Conservation (phyloP, 2,329 filamentous ascomycete species). For the Colletotrichum navitas region DNA sequence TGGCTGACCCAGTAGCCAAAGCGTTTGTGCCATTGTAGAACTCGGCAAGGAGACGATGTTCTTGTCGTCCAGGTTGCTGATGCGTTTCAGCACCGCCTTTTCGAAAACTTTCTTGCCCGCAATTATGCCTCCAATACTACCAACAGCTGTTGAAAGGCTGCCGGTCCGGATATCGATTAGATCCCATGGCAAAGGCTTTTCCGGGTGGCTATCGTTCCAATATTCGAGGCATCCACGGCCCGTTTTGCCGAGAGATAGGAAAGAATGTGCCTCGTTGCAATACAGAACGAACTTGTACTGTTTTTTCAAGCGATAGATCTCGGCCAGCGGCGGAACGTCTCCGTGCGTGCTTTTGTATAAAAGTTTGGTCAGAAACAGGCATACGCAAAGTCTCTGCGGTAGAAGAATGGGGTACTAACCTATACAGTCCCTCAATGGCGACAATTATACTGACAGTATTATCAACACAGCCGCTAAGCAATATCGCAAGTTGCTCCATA, state of each 20-base stretch:
- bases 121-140: slow-evolving; percentile 41
- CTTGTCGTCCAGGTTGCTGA: slow-evolving; percentile 4
- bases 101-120: slow-evolving; percentile 24
- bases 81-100: slow-evolving; percentile 7
- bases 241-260: slow-evolving; percentile 39
- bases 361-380: neutral
- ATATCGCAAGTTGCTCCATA: slow-evolving; percentile 26
- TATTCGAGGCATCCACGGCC: slow-evolving; percentile 42
- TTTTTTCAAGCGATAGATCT: slow-evolving; percentile 26
- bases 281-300: slow-evolving; percentile 37
- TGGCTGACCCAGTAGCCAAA: slow-evolving; percentile 40
- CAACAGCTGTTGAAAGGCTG: slow-evolving; percentile 40
- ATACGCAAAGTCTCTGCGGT: neutral
- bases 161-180: slow-evolving; percentile 42
- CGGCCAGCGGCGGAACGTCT: slow-evolving; percentile 8
- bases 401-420: neutral
- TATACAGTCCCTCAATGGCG: slow-evolving; percentile 36
- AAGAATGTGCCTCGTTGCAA: slow-evolving; percentile 43
- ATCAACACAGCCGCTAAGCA: slow-evolving; percentile 21
- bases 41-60: slow-evolving; percentile 12
- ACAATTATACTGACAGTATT: slow-evolving; percentile 23
- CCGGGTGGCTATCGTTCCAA: slow-evolving; percentile 39
- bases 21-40: slow-evolving; percentile 38
- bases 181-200: slow-evolving; percentile 25
- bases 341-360: slow-evolving; percentile 12